Percentiles rank a stretch among this genome's conserved stretches.
Evolutionary conservation across 2,329 filamentous ascomycete species (phyloP).

Genomic region (Metarhizium humberi): DNA sequence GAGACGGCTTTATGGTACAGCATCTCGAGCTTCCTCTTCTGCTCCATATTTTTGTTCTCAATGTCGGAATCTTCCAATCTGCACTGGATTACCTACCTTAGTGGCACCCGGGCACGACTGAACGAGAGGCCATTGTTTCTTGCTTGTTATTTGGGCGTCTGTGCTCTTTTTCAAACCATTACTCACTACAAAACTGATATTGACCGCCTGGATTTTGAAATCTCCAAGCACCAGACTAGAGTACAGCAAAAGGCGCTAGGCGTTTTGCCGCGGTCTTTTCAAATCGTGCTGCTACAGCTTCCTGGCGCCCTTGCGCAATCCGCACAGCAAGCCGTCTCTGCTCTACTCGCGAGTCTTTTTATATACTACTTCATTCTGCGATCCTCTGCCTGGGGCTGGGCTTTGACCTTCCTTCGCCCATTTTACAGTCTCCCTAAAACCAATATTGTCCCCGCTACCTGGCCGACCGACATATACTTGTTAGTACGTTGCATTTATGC

Average conservation of each 20-base stretch:
- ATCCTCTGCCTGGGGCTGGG: slow-evolving; percentile 55
- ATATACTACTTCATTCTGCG: slow-evolving; percentile 58
- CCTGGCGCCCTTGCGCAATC: slow-evolving; percentile 29
- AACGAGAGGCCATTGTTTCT: slow-evolving; percentile 85
- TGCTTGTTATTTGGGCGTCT: slow-evolving; percentile 56
- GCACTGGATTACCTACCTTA: slow-evolving; percentile 63
- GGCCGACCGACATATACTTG: slow-evolving; percentile 48
- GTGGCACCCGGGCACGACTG: slow-evolving; percentile 61
- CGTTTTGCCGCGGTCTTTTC: slow-evolving; percentile 21
- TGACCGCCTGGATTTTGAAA: slow-evolving; percentile 49
- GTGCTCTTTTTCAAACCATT: slow-evolving; percentile 61
- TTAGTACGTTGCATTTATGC: slow-evolving; percentile 48
- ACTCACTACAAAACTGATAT: slow-evolving; percentile 65
- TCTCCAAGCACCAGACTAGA: slow-evolving; percentile 13
- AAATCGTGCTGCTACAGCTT: slow-evolving; percentile 27
- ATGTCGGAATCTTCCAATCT: slow-evolving; percentile 51
- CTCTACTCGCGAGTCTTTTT: slow-evolving; percentile 37
- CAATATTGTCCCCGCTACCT: slow-evolving; percentile 49
- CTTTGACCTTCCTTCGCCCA: slow-evolving; percentile 59
- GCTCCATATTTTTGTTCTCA: slow-evolving; percentile 72
- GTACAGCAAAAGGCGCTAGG: slow-evolving; percentile 14
- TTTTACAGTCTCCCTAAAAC: slow-evolving; percentile 70
- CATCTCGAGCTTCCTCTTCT: slow-evolving; percentile 70
- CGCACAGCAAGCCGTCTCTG: slow-evolving; percentile 28
- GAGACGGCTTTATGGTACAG: slow-evolving; percentile 69